A percentile compares a stretch with the other conserved stretches of the same genome.
Conservation (phyloP, 2,329 filamentous ascomycete species). For the Monascus ruber region DNA sequence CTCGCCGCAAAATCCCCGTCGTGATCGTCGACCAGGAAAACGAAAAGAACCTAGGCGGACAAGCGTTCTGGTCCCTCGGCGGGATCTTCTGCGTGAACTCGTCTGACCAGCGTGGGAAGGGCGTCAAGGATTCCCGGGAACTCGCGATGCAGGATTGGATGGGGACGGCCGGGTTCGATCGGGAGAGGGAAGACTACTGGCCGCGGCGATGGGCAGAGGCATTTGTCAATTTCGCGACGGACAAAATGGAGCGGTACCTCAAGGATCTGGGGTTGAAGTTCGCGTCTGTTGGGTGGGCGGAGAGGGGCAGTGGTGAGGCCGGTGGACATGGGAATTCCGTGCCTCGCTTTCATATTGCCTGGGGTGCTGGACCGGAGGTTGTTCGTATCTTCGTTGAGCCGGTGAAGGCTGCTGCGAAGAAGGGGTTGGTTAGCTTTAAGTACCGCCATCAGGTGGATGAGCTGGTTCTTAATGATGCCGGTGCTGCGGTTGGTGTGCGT, state of each 20-base stretch:
- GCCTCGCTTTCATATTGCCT: slow-evolving; percentile 51
- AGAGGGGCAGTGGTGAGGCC: slow-evolving; percentile 45
- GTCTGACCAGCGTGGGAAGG: slow-evolving; percentile 44
- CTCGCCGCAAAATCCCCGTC: slow-evolving; percentile 13
- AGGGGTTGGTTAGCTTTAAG: slow-evolving; percentile 44
- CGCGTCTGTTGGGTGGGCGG: slow-evolving; percentile 49
- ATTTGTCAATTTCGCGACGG: slow-evolving; percentile 51
- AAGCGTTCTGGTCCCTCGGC: slow-evolving; percentile 54
- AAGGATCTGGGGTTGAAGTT: slow-evolving; percentile 44
- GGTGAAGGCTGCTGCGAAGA: slow-evolving; percentile 41
- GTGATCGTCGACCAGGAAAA: slow-evolving; percentile 46
- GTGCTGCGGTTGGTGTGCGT: slow-evolving; percentile 42
- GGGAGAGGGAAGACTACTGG: slow-evolving; percentile 43
- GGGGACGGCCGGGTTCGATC: slow-evolving; percentile 47
- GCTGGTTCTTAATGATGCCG: slow-evolving; percentile 41
- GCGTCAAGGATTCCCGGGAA: slow-evolving; percentile 47
- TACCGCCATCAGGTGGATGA: slow-evolving; percentile 49
- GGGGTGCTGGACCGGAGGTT: slow-evolving; percentile 51
- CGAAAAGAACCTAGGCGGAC: slow-evolving; percentile 45
- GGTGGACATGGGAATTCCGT: slow-evolving; percentile 53
- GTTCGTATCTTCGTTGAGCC: slow-evolving; percentile 49
- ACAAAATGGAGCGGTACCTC: slow-evolving; percentile 49
- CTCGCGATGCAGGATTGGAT: slow-evolving; percentile 51
- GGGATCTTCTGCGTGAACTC: slow-evolving; percentile 52
- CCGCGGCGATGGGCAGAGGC: slow-evolving; percentile 52